These are phyloP conservation scores for Vitis amurensis DNA, from an alignment of 164 flowering plant species.

Conservation along the genomic window DNA sequence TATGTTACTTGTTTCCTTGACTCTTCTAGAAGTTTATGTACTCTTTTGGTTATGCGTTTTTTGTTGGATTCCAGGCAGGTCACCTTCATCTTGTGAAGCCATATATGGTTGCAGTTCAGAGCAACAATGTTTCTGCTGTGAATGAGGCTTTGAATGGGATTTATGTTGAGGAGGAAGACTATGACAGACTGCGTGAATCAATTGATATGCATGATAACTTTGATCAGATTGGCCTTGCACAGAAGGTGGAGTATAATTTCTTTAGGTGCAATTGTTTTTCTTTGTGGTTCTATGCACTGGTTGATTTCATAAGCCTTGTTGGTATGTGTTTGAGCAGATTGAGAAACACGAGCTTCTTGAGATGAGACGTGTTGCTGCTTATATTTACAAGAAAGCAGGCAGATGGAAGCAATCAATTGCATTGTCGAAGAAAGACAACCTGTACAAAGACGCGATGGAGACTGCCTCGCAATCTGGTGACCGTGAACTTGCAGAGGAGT, in stretches of 20 bases:
- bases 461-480: conserved; percentile 97
- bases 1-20: background rate
- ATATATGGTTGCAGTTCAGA: conserved; percentile 98
- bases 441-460: conserved; percentile 98
- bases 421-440: conserved; percentile 94
- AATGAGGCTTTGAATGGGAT: conserved; percentile 94
- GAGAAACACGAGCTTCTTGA: conserved; percentile 99
- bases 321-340: conserved; percentile 51
- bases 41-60: background rate
- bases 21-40: background rate
- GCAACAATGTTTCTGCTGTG: conserved; percentile 93
- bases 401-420: conserved; percentile 99
- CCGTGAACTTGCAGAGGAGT: conserved; percentile 93
- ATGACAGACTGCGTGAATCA: conserved; percentile 91
- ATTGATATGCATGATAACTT: conserved; percentile 94
- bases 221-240: conserved; percentile 97
- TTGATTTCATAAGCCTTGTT: background rate
- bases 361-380: conserved; percentile 98
- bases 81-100: conserved; percentile 92
- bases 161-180: conserved; percentile 91
- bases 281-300: background rate
- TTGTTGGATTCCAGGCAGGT: conserved; percentile 68
- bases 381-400: conserved; percentile 95
- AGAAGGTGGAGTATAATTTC: conserved; percentile 56
- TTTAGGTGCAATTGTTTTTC: background rate